These are phyloP conservation scores for Macrolepiota fuliginosa DNA, from an alignment of 768 basidiomycete genomes.

Conservation along the genomic window DNA sequence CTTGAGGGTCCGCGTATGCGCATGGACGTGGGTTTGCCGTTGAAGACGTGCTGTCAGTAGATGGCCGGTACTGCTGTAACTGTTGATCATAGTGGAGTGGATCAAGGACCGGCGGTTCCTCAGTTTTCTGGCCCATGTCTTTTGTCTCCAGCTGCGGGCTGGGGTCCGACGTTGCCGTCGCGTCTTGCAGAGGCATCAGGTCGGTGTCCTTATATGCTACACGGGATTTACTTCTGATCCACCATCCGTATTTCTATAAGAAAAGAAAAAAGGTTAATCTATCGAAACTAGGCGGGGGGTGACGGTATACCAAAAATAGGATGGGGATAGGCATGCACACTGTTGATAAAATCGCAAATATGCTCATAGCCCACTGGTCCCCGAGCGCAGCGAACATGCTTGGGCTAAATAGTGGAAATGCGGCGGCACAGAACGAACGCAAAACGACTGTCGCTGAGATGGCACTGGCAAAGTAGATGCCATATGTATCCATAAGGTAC, in stretches of 20 bases:
- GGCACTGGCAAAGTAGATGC: conserved; percentile 63
- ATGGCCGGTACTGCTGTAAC: too few relatives aligned
- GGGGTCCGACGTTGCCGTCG: not conserved
- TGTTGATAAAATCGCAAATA: conserved; percentile 51
- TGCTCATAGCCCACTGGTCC: conserved; percentile 51
- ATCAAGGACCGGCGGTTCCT: too few relatives aligned
- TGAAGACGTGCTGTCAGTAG: too few relatives aligned
- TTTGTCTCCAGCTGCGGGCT: too few relatives aligned
- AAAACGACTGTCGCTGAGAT: conserved; percentile 68
- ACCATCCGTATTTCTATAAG: conserved; percentile 46
- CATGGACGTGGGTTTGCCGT: too few relatives aligned
- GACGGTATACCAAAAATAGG: conserved; percentile 48
- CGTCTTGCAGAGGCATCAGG: conserved; percentile 8
- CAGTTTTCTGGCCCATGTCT: too few relatives aligned
- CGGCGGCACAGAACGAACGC: conserved; percentile 61
- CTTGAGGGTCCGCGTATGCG: too few relatives aligned
- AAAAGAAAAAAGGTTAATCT: not conserved
- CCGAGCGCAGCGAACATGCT: conserved; percentile 51
- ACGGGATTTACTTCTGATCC: conserved; percentile 43
- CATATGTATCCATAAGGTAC: conserved; percentile 73
- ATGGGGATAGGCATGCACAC: conserved; percentile 55
- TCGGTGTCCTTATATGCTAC: conserved; percentile 40
- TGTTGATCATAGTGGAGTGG: too few relatives aligned
- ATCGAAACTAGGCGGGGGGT: not conserved
- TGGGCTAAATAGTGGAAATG: conserved; percentile 60